phyloP scores from a whole-genome alignment of 352 stramenopile species.

The Halophytophthora batemanensis region DNA sequence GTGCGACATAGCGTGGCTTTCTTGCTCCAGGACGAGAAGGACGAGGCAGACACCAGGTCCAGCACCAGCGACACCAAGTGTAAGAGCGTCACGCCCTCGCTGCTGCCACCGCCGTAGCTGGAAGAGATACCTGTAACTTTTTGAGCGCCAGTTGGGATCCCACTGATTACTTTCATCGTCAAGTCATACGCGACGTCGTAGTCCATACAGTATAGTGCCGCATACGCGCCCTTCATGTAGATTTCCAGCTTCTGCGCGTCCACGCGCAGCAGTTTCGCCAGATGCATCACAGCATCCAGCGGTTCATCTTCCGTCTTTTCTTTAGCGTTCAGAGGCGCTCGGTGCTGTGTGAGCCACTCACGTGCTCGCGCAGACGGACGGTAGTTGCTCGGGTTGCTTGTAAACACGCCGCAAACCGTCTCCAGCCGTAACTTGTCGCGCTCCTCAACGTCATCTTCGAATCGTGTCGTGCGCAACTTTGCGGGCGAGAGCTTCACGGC shows the following conservation, averaged over 20 bases:
- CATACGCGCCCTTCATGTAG: constrained; percentile 62
- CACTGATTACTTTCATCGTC: constrained; percentile 37
- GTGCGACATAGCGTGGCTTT: constrained; percentile 44
- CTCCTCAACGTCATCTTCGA: constrained; percentile 10
- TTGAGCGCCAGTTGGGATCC: constrained; percentile 11
- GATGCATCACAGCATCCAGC: constrained; percentile 44
- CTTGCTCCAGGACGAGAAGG: constrained; percentile 57
- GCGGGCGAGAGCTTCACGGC: constrained; percentile 37
- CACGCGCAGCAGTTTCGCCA: constrained; percentile 50
- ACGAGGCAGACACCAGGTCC: constrained; percentile 59
- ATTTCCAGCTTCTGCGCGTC: constrained; percentile 39
- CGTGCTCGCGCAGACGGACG: constrained; percentile 37
- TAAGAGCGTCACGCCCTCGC: constrained; percentile 28
- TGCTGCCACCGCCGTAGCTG: background rate
- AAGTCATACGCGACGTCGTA: constrained; percentile 56
- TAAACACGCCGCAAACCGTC: constrained; percentile 49
- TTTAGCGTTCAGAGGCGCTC: constrained; percentile 1
- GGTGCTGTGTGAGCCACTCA: constrained; percentile 40
- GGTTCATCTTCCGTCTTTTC: constrained; percentile 18
- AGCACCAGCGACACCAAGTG: constrained; percentile 61
- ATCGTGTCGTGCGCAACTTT: constrained; percentile 19
- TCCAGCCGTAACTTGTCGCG: constrained; percentile 26
- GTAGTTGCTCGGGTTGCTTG: constrained; percentile 67
- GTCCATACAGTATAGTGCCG: constrained; percentile 63
- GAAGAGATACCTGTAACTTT: background rate